These are phyloP conservation scores for Hyphodiscus sp. DNA, from an alignment of 2,329 filamentous ascomycete genomes.

Conservation along the genomic window DNA sequence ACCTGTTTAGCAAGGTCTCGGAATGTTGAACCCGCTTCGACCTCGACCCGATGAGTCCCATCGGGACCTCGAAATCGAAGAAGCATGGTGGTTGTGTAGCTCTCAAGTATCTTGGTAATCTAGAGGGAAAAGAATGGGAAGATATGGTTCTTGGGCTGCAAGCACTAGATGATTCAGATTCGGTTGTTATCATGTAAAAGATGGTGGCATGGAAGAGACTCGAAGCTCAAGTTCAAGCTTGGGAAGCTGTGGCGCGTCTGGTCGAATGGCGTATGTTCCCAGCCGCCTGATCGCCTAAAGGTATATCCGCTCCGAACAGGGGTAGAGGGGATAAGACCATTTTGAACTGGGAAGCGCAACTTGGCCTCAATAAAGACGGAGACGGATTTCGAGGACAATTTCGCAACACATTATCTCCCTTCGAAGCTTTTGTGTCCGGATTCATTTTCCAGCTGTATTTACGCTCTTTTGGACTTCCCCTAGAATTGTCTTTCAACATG, in stretches of 20 bases:
- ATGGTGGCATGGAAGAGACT: not conserved
- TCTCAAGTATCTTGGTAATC: not conserved
- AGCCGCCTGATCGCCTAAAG: no score
- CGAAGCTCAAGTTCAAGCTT: not conserved
- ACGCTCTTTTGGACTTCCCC: not conserved
- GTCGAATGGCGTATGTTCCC: no score
- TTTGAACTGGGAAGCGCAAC: conserved; percentile 1
- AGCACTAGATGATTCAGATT: not conserved
- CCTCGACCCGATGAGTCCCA: conserved; percentile 81
- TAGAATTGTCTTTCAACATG: conserved; percentile 15
- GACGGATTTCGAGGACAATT: not conserved
- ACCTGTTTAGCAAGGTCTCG: conserved; percentile 50
- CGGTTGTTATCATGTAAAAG: not conserved
- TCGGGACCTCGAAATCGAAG: conserved; percentile 64
- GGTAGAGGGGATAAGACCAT: conserved; percentile 2
- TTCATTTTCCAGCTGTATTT: not conserved
- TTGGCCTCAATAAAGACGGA: not conserved
- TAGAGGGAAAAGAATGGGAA: not conserved
- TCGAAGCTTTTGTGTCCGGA: not conserved
- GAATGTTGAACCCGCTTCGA: conserved; percentile 71
- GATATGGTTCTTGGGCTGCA: not conserved
- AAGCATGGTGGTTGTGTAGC: conserved; percentile 17
- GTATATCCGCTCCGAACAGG: no score
- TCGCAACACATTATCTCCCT: not conserved
- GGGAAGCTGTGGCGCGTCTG: not conserved